phyloP scores from a whole-genome alignment of 768 basidiomycete genomes.

The Coprinopsis strossmayeri region DNA sequence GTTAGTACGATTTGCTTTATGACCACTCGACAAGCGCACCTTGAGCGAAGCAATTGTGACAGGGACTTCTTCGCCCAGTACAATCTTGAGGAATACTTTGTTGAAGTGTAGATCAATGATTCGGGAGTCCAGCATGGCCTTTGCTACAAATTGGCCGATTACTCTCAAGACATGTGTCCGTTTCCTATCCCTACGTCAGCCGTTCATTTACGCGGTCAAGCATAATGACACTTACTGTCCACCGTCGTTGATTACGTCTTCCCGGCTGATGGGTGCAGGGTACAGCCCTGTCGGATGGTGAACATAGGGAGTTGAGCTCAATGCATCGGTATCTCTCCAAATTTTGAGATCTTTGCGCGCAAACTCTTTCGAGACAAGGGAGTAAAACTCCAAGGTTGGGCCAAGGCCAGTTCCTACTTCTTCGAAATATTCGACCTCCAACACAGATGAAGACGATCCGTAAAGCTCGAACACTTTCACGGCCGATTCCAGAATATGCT shows the following conservation, averaged over 20 bases:
- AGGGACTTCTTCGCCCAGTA: constrained; percentile 83
- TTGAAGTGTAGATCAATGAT: constrained; percentile 96
- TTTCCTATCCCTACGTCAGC: constrained; percentile 44
- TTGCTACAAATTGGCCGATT: constrained; percentile 94
- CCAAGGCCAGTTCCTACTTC: constrained; percentile 98
- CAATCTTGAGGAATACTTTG: constrained; percentile 88
- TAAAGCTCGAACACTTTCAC: constrained; percentile 97
- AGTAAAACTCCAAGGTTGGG: constrained; percentile 97
- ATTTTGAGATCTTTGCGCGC: constrained; percentile 81
- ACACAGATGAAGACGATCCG: constrained; percentile 86
- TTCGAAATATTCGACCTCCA: constrained; percentile 98
- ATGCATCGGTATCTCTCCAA: constrained; percentile 82
- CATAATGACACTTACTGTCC: constrained; percentile 52
- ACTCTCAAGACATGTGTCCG: constrained; percentile 81
- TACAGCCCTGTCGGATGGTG: constrained; percentile 82
- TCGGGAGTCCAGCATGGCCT: constrained; percentile 93
- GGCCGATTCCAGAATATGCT: constrained; percentile 91
- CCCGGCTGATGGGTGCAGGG: constrained; percentile 72
- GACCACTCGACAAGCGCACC: constrained; percentile 33
- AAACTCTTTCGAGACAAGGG: constrained; percentile 94
- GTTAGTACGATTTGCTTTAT: constrained; percentile 10
- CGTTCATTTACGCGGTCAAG: neutral
- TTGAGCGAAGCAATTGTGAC: constrained; percentile 78
- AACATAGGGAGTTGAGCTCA: constrained; percentile 62
- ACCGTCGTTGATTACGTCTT: constrained; percentile 65